These are phyloP conservation scores for Rehmannia glutinosa DNA, from an alignment of 257 asterid genomes.

Conservation along the genomic window DNA sequence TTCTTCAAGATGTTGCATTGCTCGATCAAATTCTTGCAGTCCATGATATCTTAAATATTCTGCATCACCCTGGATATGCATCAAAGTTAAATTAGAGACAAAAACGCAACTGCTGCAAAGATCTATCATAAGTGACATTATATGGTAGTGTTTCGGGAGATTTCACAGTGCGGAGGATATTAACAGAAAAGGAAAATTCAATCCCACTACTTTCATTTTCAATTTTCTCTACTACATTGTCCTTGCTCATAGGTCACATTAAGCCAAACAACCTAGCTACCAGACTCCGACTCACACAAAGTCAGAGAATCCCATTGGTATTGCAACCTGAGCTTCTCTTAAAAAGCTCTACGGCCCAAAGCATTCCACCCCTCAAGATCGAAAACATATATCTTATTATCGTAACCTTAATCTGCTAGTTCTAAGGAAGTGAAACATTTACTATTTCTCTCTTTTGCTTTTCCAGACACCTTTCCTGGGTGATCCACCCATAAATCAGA, in stretches of 20 bases:
- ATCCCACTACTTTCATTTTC: not conserved
- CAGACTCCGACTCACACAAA: not conserved
- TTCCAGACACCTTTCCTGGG: no score
- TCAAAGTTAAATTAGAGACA: constrained; percentile 18
- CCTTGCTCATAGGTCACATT: not conserved
- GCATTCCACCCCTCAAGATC: no score
- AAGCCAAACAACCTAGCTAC: not conserved
- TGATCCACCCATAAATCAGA: no score
- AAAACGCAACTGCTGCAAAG: not conserved
- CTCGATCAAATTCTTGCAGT: constrained; percentile 92
- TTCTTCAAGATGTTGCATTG: constrained; percentile 96
- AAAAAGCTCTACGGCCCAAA: no score
- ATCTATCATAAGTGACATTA: not conserved
- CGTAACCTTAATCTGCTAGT: no score
- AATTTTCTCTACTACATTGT: not conserved
- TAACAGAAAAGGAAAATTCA: not conserved
- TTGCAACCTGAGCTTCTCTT: no score
- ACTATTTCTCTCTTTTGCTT: no score
- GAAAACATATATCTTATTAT: no score
- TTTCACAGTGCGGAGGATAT: not conserved
- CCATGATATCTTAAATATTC: constrained; percentile 70
- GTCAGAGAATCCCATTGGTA: no score
- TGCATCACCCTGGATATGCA: constrained; percentile 80
- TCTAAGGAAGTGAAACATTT: no score
- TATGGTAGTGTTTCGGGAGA: not conserved